These are phyloP conservation scores for Cutaneotrichosporon arboriforme DNA, from an alignment of 1,284 basidiomycete genomes.

Conservation along the genomic window DNA sequence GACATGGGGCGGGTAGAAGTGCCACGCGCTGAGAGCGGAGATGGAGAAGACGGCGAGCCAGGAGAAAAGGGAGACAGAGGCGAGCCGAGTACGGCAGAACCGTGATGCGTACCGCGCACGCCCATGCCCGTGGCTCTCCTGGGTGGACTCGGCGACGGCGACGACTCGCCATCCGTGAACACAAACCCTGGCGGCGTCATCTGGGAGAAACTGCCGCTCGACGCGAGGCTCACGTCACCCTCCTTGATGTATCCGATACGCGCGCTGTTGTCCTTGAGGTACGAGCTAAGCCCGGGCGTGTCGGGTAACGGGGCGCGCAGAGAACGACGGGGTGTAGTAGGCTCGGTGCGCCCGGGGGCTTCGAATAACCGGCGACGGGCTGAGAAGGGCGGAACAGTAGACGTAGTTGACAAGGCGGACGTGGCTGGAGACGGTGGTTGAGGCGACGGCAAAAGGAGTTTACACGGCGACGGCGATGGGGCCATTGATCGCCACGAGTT, in stretches of 20 bases:
- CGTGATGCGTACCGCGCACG: background rate
- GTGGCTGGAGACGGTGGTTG: too few relatives aligned
- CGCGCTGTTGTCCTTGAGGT: constrained; percentile 5
- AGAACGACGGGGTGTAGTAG: background rate
- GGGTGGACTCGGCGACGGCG: background rate
- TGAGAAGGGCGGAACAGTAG: too few relatives aligned
- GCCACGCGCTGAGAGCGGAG: background rate
- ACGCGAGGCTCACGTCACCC: constrained; percentile 12
- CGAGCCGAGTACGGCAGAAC: background rate
- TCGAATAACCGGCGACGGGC: too few relatives aligned
- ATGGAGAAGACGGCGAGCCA: background rate
- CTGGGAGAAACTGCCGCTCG: constrained; percentile 6
- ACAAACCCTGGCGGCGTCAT: constrained; percentile 10
- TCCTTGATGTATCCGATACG: constrained; percentile 3
- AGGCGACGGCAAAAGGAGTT: too few relatives aligned
- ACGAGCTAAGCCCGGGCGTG: constrained; percentile 9
- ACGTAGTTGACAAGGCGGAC: too few relatives aligned
- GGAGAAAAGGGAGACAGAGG: background rate
- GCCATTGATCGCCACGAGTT: too few relatives aligned
- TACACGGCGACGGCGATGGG: too few relatives aligned
- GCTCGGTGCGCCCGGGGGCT: too few relatives aligned
- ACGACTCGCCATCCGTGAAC: background rate
- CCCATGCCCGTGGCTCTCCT: background rate
- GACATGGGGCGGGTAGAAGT: background rate
- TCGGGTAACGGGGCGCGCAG: constrained; percentile 3